Base-by-base conservation (phyloP, 306 rosid species). In the Cajanus cajan region DNA sequence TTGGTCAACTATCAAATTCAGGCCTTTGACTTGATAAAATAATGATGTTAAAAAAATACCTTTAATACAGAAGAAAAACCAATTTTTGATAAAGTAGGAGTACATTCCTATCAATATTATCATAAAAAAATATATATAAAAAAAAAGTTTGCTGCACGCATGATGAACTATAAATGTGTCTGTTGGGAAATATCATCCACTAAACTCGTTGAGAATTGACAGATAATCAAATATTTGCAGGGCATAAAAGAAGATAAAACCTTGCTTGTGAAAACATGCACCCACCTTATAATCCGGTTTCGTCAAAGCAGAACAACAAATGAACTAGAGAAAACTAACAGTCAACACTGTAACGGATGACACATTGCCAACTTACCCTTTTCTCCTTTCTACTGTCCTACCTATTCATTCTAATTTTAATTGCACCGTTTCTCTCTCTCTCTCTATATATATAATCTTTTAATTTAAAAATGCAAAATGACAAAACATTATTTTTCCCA, bases 301-400 rank as follows among this genome's bases (percentile, higher is more conserved):
- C 59, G 19, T 51, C 58, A 45, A 41, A 65, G 39, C 34, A 51
- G 61, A 78, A 43, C 62, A 68, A 19, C 9, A 68, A 68, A 68
- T 78, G 57, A 16, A 33, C 48, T 36, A 28, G 5, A 45, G 66
- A 64, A 77, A 82, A 19, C 86, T 71, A 82, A 71, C 86, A 64
- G 86, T 77, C 86, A 82, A 82, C 86, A 39, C 31, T 4, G 25
- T 37, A 40, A 47, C 52, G 52, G 24, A 79, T 63, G 62, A 71
- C 52, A 33, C 71, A 48, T 62, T 21, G 8, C 15, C 78, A 41
- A 82, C 73, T 68, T 43, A 67, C 36, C 52, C 71, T 21, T 41
- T 54, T 16, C 28, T 37, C 33, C 50, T 39, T 39, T 39, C 24
- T 8, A 8, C 18, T 40, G 2, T 11, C 12, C 21, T 31, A 61